These are phyloP conservation scores for Suillus paluster DNA, from an alignment of 768 basidiomycete genomes.

Conservation along the genomic window DNA sequence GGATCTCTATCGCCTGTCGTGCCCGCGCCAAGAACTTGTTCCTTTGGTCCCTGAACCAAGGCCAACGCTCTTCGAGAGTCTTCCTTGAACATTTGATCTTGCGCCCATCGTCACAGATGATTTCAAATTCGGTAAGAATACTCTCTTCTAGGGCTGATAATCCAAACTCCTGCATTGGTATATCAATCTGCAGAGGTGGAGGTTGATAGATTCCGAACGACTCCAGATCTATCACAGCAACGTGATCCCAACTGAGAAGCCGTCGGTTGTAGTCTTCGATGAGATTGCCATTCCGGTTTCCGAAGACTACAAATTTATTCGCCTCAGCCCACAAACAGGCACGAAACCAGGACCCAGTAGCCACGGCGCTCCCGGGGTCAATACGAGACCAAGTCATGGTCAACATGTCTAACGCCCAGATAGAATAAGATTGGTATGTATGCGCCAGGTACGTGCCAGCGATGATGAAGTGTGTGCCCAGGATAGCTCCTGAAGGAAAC, in stretches of 20 bases:
- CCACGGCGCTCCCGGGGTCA: conserved; percentile 85
- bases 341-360: conserved; percentile 93
- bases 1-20: conserved; percentile 53
- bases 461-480: conserved; percentile 90
- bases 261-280: conserved; percentile 94
- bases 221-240: conserved; percentile 89
- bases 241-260: conserved; percentile 89
- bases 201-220: conserved; percentile 96
- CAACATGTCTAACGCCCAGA: conserved; percentile 91
- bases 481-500: conserved; percentile 92
- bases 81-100: conserved; percentile 81
- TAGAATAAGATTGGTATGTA: conserved; percentile 91
- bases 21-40: conserved; percentile 62
- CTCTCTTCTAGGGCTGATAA: conserved; percentile 83
- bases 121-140: conserved; percentile 86
- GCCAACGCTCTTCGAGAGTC: conserved; percentile 90
- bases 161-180: conserved; percentile 83
- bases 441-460: conserved; percentile 96
- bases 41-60: conserved; percentile 88
- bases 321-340: conserved; percentile 85
- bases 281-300: conserved; percentile 84
- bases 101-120: conserved; percentile 90
- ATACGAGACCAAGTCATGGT: conserved; percentile 87
- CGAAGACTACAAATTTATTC: conserved; percentile 90
- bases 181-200: conserved; percentile 64